A percentile compares a stretch with the other conserved stretches of the same genome.
Conservation (phyloP, 768 basidiomycete genomes). For the Hirschioporus abietinus region DNA sequence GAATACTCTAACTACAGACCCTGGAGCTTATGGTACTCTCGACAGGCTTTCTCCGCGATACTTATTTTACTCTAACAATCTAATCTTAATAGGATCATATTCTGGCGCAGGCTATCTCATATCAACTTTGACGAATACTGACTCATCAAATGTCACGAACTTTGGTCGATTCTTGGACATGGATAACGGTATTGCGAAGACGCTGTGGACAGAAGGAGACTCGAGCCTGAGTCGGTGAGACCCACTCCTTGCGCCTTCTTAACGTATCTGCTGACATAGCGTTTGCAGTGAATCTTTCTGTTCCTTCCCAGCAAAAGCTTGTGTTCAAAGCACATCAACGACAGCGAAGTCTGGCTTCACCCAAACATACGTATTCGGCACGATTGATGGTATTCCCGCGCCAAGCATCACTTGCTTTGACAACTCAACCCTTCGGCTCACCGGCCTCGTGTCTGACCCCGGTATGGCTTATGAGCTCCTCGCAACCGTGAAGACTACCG, state of each 20-base stretch:
- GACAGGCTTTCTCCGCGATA: neutral
- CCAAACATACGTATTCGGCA: conserved; percentile 33
- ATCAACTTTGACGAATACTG: conserved; percentile 33
- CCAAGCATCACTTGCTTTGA: conserved; percentile 60
- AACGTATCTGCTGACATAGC: neutral
- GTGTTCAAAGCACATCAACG: conserved; percentile 49
- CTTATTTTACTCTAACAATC: conserved; percentile 5
- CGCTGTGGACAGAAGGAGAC: conserved; percentile 50
- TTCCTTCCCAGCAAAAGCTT: conserved; percentile 57
- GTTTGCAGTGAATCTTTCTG: conserved; percentile 51
- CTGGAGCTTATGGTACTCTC: conserved; percentile 56
- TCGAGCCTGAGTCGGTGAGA: conserved; percentile 44
- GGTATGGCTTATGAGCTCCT: conserved; percentile 75
- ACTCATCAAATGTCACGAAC: conserved; percentile 21
- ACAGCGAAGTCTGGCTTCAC: conserved; percentile 18
- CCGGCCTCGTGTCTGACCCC: conserved; percentile 40
- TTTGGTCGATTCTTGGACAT: conserved; percentile 69
- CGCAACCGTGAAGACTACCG: conserved; percentile 36
- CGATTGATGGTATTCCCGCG: conserved; percentile 43
- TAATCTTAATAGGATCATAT: conserved; percentile 51
- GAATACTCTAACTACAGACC: conserved; percentile 42
- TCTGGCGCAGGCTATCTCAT: conserved; percentile 59
- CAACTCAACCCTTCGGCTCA: conserved; percentile 47
- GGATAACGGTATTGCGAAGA: conserved; percentile 52
- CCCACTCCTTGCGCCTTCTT: neutral